Base-by-base conservation (phyloP, 1,139 yeast species). In the Magnusiomyces fungicola region DNA sequence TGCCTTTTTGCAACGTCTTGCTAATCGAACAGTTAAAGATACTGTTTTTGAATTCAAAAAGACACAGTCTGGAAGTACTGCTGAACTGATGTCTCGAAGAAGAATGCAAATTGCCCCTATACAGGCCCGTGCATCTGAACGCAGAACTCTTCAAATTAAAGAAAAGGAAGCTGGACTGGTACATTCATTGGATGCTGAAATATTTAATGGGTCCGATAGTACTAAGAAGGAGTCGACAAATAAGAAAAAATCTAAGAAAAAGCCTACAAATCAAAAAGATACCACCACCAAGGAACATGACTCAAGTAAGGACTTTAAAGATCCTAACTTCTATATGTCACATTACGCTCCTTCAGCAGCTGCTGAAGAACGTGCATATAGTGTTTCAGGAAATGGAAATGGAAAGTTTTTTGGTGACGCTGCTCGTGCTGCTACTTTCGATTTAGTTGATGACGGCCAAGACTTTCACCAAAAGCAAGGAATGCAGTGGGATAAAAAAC, bases 401-500 rank as follows among this genome's bases (percentile, higher is more conserved):
- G 62, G 73, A n/a, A 81, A 86, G 2, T 58, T 62, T 24, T 92
- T 92, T 68, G 84, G 86, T 22, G 86, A 82, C 54, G 95, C 82
- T 53, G 97, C 96, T 0, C 79, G 81, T 18, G 73, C 74, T 37
- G 97, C 96, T 1, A 74, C 96, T 0, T 90, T 89, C 66, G 97
- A 90, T 64, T 72, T 94, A 58, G 82, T 76, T 50, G 80, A 77
- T 50, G 97, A 92, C 61, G 98, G 72, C 29, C 54, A 59, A 40
- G 69, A 69, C 46, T 61, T 62, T 43, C 78, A 77, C 53, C 80
- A 78, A 59, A 76, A 79, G 38, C 92, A 86, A 57, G 80, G 84
- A 44, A 83, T 83, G 78, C 77, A 79, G 65, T 94, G 98, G 98
- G 97, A 92, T 70, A 85, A 80, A 68, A 89, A 89, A 77, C 84